These are phyloP conservation scores for Apiotrichum gracile DNA, from an alignment of 1,284 basidiomycete species.

Conservation along the genomic window DNA sequence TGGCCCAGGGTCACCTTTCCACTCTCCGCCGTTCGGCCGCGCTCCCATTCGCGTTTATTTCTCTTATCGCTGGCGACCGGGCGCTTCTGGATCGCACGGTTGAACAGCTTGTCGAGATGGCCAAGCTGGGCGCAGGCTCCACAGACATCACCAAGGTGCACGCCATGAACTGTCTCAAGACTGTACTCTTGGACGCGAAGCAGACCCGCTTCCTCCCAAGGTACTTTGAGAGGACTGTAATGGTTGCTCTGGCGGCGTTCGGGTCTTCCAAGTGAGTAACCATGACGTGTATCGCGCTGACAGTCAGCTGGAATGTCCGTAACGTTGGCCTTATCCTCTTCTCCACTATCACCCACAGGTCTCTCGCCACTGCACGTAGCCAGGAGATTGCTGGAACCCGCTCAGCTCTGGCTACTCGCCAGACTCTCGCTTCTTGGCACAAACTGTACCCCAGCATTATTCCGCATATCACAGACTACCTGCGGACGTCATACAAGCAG, in stretches of 20 bases:
- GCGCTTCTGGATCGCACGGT: conserved; percentile 30
- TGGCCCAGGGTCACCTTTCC: conserved; percentile 35
- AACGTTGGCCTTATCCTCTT: conserved; percentile 46
- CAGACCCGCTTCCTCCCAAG: conserved; percentile 31
- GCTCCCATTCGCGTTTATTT: conserved; percentile 40
- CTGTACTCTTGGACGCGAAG: conserved; percentile 42
- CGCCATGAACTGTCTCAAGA: conserved; percentile 45
- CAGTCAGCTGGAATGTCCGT: conserved; percentile 44
- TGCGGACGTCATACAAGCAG: conserved; percentile 5
- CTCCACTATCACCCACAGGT: conserved; percentile 39
- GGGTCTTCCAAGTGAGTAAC: conserved; percentile 37
- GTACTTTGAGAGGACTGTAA: conserved; percentile 40
- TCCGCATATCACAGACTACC: conserved; percentile 26
- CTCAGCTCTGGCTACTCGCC: conserved; percentile 27
- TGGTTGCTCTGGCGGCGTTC: conserved; percentile 40
- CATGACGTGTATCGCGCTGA: neutral
- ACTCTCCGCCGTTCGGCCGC: conserved; percentile 46
- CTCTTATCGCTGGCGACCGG: conserved; percentile 33
- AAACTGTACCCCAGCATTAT: conserved; percentile 33
- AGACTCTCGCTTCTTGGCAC: conserved; percentile 35
- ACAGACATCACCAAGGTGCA: conserved; percentile 42
- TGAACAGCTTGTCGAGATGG: conserved; percentile 27
- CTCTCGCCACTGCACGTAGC: conserved; percentile 24
- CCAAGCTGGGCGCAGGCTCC: conserved; percentile 25
- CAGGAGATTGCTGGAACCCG: conserved; percentile 29